Base-by-base conservation (phyloP, 2,329 filamentous ascomycete species). In the Alternaria incomplexa region DNA sequence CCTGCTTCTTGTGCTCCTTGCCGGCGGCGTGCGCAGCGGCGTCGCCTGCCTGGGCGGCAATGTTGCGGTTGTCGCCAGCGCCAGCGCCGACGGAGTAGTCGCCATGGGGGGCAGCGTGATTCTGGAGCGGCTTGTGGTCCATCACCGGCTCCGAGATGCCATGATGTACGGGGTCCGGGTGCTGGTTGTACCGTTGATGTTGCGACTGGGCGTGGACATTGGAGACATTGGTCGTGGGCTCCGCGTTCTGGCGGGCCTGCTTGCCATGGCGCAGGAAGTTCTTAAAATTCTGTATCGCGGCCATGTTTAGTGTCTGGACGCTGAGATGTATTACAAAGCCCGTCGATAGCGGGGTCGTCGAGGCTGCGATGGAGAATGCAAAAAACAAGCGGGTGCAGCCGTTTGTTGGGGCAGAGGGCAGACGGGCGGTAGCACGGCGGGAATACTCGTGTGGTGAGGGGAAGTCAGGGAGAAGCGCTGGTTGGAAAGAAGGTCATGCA, bases 201-300 rank as follows among this genome's bases (percentile, higher is more conserved):
- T 89, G 86, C n/a, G 67, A 70, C 64, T 73, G 71, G 61, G 88
- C 89, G 79, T 91, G 88, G 63, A 91, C 85, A 61, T 86, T 83
- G 57, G 88, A 88, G 66, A 90, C 84, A 73, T 87, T 86, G 64
- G 87, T 89, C 70, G 85, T 90, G 70, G 87, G 85, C 77, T 88
- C 87, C 63, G 84, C 87, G 60, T 88, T 86, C 70, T 87, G 86
- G 70, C 93, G 91, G 73, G 93, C 95, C 86, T 97, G 93, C 85
- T 97, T 97, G 82, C 95, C 95, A 85, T 97, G 95, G 71, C 95
- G 92, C 83, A 98, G 96, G 83, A 98, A 96, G 83, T 97, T 97
- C 84, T 98, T 97, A 75, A 97, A 88, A 79, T 96, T 96, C 84
- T 97, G 95, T 84, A 97, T 97, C 50, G 88, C 88, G 74, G 86